Evolutionary conservation across 192 early-diverging fungal genomes (phyloP).

Genomic region (Backusella mclennaniae): DNA sequence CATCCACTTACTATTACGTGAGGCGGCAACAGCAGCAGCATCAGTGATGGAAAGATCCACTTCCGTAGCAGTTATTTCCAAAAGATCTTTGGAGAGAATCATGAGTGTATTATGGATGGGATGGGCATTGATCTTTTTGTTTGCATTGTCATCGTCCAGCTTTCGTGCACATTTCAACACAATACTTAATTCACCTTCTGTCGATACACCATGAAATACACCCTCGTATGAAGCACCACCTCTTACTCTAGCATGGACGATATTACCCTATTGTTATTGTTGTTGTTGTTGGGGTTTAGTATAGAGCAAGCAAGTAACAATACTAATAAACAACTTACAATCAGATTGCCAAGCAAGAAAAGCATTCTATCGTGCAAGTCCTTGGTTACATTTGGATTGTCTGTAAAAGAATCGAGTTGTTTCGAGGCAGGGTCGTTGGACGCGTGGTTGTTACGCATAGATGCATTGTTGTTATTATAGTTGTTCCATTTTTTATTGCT

Average conservation of each 20-base stretch:
- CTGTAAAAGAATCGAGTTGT: neutral
- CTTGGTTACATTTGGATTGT: conserved; percentile 26
- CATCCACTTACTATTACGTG: conserved; percentile 46
- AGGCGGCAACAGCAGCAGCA: conserved; percentile 17
- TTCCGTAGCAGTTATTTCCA: conserved; percentile 48
- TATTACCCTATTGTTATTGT: conserved; percentile 53
- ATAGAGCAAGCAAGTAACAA: neutral
- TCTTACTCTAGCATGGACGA: conserved; percentile 57
- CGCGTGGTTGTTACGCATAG: conserved; percentile 1
- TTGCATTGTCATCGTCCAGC: conserved; percentile 27
- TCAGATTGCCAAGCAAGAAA: conserved; percentile 62
- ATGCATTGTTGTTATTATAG: neutral
- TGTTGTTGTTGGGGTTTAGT: neutral
- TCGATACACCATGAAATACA: conserved; percentile 61
- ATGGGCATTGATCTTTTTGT: conserved; percentile 26
- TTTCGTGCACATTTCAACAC: conserved; percentile 58
- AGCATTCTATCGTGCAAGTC: conserved; percentile 66
- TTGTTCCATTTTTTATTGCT: conserved; percentile 18
- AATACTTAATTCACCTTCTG: conserved; percentile 63
- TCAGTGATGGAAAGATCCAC: conserved; percentile 56
- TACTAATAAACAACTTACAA: conserved; percentile 48
- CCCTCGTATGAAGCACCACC: conserved; percentile 66
- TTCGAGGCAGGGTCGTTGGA: neutral
- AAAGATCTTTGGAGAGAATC: conserved; percentile 66
- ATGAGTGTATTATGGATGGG: conserved; percentile 50